phyloP scores from a whole-genome alignment of 805 yeast species.

The Debaryomyces prosopidis region DNA sequence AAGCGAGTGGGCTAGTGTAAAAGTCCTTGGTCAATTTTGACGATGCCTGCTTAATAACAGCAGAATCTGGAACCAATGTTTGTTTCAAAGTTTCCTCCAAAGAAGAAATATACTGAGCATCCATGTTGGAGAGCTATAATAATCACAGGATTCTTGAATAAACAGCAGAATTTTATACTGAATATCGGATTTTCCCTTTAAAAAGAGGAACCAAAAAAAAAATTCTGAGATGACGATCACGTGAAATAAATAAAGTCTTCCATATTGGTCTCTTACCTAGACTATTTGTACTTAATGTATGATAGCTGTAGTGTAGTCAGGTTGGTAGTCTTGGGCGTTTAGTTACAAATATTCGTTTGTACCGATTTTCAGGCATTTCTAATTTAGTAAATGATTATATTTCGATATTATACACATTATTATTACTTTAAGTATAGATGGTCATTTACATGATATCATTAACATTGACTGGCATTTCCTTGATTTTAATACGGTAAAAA shows the following conservation, averaged over 20 bases:
- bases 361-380: too few relatives aligned
- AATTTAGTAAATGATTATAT: too few relatives aligned
- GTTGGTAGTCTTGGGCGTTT: too few relatives aligned
- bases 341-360: too few relatives aligned
- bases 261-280: too few relatives aligned
- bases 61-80: conserved; percentile 79
- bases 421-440: too few relatives aligned
- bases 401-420: too few relatives aligned
- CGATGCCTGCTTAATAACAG: conserved; percentile 81
- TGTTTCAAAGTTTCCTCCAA: conserved; percentile 79
- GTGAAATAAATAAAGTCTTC: too few relatives aligned
- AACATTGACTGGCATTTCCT: conserved; percentile 78
- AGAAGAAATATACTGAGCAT: conserved; percentile 64
- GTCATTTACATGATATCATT: conserved; percentile 32
- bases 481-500: conserved; percentile 72
- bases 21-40: conserved; percentile 69
- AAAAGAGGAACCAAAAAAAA: conserved; percentile 2
- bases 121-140: conserved; percentile 46
- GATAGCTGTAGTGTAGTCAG: too few relatives aligned
- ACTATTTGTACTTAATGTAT: too few relatives aligned
- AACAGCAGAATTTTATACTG: too few relatives aligned
- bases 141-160: neutral
- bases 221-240: conserved; percentile 9
- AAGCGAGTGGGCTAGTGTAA: conserved; percentile 66
- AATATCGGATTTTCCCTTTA: too few relatives aligned